Conservation (phyloP, 2,329 filamentous ascomycete genomes). For the Ilyonectria robusta region DNA sequence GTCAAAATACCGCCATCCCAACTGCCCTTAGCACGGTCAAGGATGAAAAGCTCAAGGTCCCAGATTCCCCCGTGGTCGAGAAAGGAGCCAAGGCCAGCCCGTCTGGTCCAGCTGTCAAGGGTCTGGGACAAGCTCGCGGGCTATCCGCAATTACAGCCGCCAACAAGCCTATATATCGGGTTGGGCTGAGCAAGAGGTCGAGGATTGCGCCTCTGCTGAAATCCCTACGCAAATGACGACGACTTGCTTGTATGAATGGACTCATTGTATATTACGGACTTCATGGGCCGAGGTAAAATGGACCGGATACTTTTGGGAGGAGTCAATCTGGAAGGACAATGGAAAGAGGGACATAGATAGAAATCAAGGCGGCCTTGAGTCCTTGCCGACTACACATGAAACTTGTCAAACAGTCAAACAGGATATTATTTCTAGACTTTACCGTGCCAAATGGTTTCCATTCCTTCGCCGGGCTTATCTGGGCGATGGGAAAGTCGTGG, state of each 20-base stretch:
- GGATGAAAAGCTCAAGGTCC: constrained; percentile 14
- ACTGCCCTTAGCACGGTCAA: constrained; percentile 13
- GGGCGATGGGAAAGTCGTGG: too few species aligned
- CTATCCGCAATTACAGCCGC: constrained; percentile 33
- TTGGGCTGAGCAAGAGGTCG: constrained; percentile 66
- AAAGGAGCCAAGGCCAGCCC: constrained; percentile 21
- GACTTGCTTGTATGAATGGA: neutral
- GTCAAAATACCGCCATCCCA: constrained; percentile 9
- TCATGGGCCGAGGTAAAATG: too few species aligned
- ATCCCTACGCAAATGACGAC: constrained; percentile 58
- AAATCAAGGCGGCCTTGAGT: too few species aligned
- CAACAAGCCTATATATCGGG: constrained; percentile 61
- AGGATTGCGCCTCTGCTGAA: constrained; percentile 68
- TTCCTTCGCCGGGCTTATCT: too few species aligned
- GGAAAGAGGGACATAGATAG: neutral
- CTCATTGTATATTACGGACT: too few species aligned
- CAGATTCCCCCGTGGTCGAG: constrained; percentile 3
- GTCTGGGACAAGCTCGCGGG: constrained; percentile 34
- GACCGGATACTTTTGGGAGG: too few species aligned
- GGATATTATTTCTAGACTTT: too few species aligned
- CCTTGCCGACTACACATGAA: too few species aligned
- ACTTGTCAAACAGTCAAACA: too few species aligned
- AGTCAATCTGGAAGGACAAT: neutral
- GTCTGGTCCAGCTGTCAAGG: constrained; percentile 9
- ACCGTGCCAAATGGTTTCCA: too few species aligned